A percentile compares a stretch with the other conserved stretches of the same genome.
Conservation (phyloP, 1,284 basidiomycete species). For the Leccinum subrobustum region DNA sequence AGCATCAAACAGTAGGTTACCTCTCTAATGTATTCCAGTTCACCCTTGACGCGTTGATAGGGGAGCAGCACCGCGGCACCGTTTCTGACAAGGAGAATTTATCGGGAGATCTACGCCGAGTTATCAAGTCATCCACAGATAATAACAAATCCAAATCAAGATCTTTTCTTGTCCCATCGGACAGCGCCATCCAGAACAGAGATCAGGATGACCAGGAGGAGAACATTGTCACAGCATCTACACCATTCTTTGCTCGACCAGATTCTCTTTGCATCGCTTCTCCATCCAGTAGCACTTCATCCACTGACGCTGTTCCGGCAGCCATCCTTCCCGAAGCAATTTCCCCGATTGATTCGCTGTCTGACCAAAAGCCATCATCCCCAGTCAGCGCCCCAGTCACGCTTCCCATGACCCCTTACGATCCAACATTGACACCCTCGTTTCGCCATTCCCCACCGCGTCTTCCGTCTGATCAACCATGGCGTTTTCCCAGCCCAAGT, state of each 20-base stretch:
- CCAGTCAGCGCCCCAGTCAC: constrained; percentile 25
- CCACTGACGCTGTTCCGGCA: constrained; percentile 2
- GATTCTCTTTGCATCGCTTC: constrained; percentile 16
- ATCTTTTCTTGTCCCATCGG: constrained; percentile 23
- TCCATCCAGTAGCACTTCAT: constrained; percentile 7
- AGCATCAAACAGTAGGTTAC: constrained; percentile 57
- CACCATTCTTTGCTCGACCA: constrained; percentile 16
- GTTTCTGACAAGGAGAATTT: constrained; percentile 35
- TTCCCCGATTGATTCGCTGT: not conserved
- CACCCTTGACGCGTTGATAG: constrained; percentile 25
- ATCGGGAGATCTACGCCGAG: constrained; percentile 31
- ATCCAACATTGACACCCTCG: constrained; percentile 66
- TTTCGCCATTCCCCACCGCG: constrained; percentile 73
- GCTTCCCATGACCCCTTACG: constrained; percentile 66
- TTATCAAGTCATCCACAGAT: constrained; percentile 24
- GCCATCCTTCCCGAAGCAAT: constrained; percentile 1
- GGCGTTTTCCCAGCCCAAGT: constrained; percentile 71
- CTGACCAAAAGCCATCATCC: constrained; percentile 16
- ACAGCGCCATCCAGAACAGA: constrained; percentile 11
- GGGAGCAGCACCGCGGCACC: constrained; percentile 32
- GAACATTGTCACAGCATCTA: not conserved
- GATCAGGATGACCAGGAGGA: constrained; percentile 17
- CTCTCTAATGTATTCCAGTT: not conserved
- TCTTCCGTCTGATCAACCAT: constrained; percentile 69
- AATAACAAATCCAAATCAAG: constrained; percentile 24